phyloP scores from a whole-genome alignment of 2,329 filamentous ascomycete species.

The Malbranchea zuffiana region DNA sequence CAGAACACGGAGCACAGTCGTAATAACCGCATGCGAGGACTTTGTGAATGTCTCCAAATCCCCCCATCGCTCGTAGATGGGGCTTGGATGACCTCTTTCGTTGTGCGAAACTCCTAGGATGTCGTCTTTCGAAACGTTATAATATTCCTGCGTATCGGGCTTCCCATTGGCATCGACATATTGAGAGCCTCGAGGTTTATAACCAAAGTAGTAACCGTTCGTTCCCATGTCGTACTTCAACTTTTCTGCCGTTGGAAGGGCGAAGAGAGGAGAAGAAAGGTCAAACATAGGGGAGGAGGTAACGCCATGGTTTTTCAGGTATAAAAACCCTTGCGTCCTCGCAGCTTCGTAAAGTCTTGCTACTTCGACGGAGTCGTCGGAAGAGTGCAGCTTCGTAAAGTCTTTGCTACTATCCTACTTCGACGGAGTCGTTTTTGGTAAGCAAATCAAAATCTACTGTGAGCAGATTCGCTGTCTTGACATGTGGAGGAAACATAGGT shows the following conservation, averaged over 20 bases:
- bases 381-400: neutral
- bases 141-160: constrained; percentile 44
- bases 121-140: constrained; percentile 47
- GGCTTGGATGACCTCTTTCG: constrained; percentile 39
- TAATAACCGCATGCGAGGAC: constrained; percentile 37
- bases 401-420: too few species aligned
- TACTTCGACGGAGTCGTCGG: neutral
- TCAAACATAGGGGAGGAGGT: neutral
- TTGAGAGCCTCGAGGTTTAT: constrained; percentile 40
- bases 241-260: constrained; percentile 42
- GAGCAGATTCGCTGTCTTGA: too few species aligned
- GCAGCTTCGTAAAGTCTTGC: neutral
- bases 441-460: too few species aligned
- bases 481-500: too few species aligned
- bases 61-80: constrained; percentile 24
- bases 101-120: constrained; percentile 32
- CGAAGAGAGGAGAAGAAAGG: too few species aligned
- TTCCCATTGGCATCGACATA: constrained; percentile 41
- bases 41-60: constrained; percentile 36
- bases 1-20: constrained; percentile 35
- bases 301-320: neutral
- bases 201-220: constrained; percentile 44
- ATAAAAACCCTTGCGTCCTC: neutral
- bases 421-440: too few species aligned
- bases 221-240: constrained; percentile 43